Conservation (phyloP, 805 yeast species). For the Henningerozyma blattae region DNA sequence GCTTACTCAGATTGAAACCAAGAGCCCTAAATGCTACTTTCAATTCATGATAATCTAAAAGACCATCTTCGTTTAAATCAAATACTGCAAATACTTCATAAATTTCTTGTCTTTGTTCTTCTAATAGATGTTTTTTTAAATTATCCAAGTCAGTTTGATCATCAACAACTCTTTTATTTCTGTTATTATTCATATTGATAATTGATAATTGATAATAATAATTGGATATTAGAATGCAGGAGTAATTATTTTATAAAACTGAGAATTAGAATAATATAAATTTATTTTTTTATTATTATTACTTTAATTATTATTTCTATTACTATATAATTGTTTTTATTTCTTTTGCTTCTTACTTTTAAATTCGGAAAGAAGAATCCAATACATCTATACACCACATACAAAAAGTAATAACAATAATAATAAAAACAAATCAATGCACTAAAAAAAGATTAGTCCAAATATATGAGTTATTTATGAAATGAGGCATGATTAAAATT, state of each 20-base stretch:
- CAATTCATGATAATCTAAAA: conserved; percentile 81
- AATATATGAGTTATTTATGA: background rate
- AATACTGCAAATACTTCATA: conserved; percentile 85
- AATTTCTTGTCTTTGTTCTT: conserved; percentile 84
- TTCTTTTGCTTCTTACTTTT: no score
- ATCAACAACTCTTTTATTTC: background rate
- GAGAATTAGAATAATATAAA: no score
- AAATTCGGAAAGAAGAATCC: no score
- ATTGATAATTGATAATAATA: background rate
- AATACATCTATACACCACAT: no score
- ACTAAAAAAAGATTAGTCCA: background rate
- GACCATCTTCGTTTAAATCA: conserved; percentile 87
- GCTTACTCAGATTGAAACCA: conserved; percentile 74
- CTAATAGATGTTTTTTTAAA: conserved; percentile 46
- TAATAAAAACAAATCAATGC: no score
- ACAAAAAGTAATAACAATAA: no score
- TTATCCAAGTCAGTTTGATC: conserved; percentile 1
- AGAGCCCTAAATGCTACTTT: conserved; percentile 90
- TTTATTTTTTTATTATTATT: no score
- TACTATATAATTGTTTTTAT: no score
- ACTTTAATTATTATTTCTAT: no score
- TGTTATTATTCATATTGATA: background rate
- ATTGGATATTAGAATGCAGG: background rate
- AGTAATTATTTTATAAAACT: background rate
- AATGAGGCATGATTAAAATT: conserved; percentile 4